Evolutionary conservation across 352 stramenopile genomes (phyloP).

Genomic region (Phytophthora citricola): DNA sequence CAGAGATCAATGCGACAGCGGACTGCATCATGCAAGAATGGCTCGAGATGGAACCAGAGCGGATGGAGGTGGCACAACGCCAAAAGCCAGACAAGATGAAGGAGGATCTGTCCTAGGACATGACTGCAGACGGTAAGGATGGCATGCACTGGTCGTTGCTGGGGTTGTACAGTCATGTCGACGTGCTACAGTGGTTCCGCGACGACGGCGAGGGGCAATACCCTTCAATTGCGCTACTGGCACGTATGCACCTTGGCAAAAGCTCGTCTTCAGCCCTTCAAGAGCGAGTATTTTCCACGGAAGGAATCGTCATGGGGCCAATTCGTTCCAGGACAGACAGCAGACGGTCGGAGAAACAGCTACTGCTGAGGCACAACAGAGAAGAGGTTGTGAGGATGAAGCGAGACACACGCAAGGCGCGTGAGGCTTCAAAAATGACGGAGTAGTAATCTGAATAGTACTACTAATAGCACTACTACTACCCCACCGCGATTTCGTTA

Average conservation of each 20-base stretch:
- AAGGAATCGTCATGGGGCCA: constrained; percentile 1
- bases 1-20: constrained; percentile 9
- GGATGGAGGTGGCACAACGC: constrained; percentile 4
- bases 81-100: not conserved
- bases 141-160: constrained; percentile 11
- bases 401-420: not conserved
- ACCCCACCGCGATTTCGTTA: not conserved
- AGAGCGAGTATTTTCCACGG: constrained; percentile 10
- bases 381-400: not conserved
- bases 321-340: constrained; percentile 6
- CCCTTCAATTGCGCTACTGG: too few species aligned
- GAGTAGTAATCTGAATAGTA: constrained; percentile 9
- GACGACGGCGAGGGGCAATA: not conserved
- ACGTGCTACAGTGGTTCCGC: constrained; percentile 9
- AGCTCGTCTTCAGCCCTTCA: not conserved
- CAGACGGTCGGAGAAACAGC: constrained; percentile 4
- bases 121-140: not conserved
- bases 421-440: not conserved
- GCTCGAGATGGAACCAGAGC: not conserved
- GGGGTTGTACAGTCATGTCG: constrained; percentile 13
- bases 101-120: not conserved
- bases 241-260: not conserved
- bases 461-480: not conserved
- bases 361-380: constrained; percentile 3
- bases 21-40: constrained; percentile 1